Evolutionary conservation across 2,329 filamentous ascomycete genomes (phyloP), one percentile per base, ranked within the genome.

Genomic region (Beauveria sp.): DNA sequence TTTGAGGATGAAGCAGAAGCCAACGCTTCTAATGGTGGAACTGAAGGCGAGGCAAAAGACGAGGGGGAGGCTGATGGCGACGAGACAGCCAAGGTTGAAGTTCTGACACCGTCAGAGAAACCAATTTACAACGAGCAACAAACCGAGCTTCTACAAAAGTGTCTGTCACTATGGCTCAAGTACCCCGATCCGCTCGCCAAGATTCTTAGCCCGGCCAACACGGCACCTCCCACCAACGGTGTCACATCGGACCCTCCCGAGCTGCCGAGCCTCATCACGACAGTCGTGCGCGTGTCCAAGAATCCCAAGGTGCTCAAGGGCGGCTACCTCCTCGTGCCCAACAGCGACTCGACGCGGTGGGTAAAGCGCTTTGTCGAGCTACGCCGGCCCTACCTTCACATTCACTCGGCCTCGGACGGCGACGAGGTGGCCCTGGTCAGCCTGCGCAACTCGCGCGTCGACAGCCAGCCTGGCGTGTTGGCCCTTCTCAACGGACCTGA

Each of bases 351-450:
- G 41, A 89, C 87, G 24, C 85, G 89, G 63, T 99, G 94, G 94
- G 84, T 94, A 30, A 91, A 92, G 67, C 87, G 93, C 47, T 97
- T 96, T 70, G 91, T 97, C 55, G 94, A 99, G 75, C 83, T 99
- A 30, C 85, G 94, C 37, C 84, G 89, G 57, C 94, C 94, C 0
- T 99, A 97, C 71, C 80, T 99, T 58, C 92, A 97, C 73, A 84
- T 99, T 41, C 91, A 97, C 75, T 89, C 85, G 26, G 87, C 89
- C 0, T 85, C 87, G 0, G 90, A 96, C 46, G 92, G 93, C 20
- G 94, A 97, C 67, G 93, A 97, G 73, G 83, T 97, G 51, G 91
- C 88, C 59, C 87, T 94, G 10, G 90, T 97, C 67, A 96, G 93
- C 70, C 80, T 99, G 59, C 85, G 88, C 41, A 96, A 96, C 69